Evolutionary conservation across 768 basidiomycete genomes (phyloP), one percentile per base, ranked within the genome.

Genomic region (Panus rudis): DNA sequence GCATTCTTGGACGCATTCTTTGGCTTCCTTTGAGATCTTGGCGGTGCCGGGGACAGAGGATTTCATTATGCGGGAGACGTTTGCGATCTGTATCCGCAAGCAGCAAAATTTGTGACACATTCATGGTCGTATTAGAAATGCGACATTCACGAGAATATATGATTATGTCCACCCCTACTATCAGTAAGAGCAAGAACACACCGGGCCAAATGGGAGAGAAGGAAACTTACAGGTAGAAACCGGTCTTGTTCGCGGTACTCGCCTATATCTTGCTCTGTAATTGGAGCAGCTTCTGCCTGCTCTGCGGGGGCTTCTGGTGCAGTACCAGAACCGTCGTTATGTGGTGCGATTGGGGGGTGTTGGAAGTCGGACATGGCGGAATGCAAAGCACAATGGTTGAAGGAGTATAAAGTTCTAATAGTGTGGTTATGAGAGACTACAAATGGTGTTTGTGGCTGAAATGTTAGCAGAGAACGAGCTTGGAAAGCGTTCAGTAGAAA

Each of bases 41-140:
- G 94, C 90, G 16, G 85, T 85, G 0, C 81, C 68, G 0, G 94
- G 93, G 2, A 97, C 82, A 10, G 90, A 76, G 32, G 81, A 71
- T 64, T 97, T 97, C 93, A 97, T 98, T 58, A 98, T 93, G 17
- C 94, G 78, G 13, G 92, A 81, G n/a, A 97, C 92, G 60, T 98
- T 98, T 40, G 93, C 93, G 54, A 98, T 98, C 92, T 93, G 53
- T 14, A 33, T n/a, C 21, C 30, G 22, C 25, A 22, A 17, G 12
- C 27, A 20, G 10, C 28, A 16, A 10, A 30, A 30, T 30, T n/a
- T n/a, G n/a, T n/a, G n/a, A n/a, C n/a, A n/a, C n/a, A n/a, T n/a
- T n/a, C n/a, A n/a, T n/a, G n/a, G n/a, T n/a, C n/a, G n/a, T n/a
- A n/a, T n/a, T n/a, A 26, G 17, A 24, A 22, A 20, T 31, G 14